These are phyloP conservation scores for Mallotus nudiflorus DNA, from an alignment of 345 rosid species.

Conservation along the genomic window DNA sequence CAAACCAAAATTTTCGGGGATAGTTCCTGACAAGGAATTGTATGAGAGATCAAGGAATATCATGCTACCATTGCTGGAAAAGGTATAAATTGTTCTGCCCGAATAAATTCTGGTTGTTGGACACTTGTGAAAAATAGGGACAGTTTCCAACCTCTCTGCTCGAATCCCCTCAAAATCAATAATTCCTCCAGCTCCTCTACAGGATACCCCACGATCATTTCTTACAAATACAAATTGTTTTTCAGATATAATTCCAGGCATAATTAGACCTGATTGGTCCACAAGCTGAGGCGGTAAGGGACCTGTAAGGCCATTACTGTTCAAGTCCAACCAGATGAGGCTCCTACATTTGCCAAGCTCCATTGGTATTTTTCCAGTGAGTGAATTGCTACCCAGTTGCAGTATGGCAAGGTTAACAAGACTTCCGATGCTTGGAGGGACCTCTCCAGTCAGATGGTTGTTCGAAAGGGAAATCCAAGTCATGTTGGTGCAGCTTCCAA, in stretches of 20 bases:
- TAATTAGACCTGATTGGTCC: slow-evolving; percentile 60
- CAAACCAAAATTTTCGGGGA: slow-evolving; percentile 68
- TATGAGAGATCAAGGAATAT: slow-evolving; percentile 89
- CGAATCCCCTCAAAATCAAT: slow-evolving; percentile 91
- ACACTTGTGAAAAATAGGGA: slow-evolving; percentile 88
- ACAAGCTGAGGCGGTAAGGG: slow-evolving; percentile 64
- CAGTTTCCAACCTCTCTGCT: slow-evolving; percentile 53
- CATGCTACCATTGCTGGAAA: slow-evolving; percentile 74
- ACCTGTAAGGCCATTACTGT: slow-evolving; percentile 76
- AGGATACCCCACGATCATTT: slow-evolving; percentile 92
- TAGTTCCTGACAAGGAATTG: slow-evolving; percentile 62
- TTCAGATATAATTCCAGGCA: slow-evolving; percentile 83
- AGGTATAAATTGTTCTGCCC: slow-evolving; percentile 77
- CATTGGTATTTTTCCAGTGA: slow-evolving; percentile 66
- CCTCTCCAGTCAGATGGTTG: slow-evolving; percentile 65
- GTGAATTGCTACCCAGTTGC: slow-evolving; percentile 86
- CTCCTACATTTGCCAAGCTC: slow-evolving; percentile 75
- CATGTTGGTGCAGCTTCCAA: slow-evolving; percentile 72
- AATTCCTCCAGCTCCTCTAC: slow-evolving; percentile 98
- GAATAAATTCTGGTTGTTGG: slow-evolving; percentile 80
- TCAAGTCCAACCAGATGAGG: slow-evolving; percentile 93
- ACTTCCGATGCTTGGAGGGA: slow-evolving; percentile 66
- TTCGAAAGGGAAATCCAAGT: slow-evolving; percentile 90
- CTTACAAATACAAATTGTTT: slow-evolving; percentile 91
- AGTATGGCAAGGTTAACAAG: slow-evolving; percentile 69